Evolutionary conservation across 2,329 filamentous ascomycete genomes (phyloP).

Genomic region (Verticillium nonalfalfae): DNA sequence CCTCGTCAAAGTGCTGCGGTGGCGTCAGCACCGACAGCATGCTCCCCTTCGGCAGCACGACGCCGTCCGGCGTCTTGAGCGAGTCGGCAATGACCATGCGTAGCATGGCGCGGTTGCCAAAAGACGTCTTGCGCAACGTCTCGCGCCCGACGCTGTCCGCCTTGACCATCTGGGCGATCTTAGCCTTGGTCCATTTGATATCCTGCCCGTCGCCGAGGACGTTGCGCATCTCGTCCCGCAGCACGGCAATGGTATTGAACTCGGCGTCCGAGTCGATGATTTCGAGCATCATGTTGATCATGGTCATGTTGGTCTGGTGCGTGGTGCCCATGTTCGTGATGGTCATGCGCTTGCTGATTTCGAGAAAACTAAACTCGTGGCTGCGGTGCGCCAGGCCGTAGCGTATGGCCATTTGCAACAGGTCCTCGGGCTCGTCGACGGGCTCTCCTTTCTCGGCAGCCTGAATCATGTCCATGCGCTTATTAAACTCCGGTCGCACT

Average conservation of each 20-base stretch:
- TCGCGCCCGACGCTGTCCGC: slow-evolving; percentile 36
- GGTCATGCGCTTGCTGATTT: slow-evolving; percentile 23
- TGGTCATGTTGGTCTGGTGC: slow-evolving; percentile 31
- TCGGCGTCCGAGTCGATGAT: slow-evolving; percentile 26
- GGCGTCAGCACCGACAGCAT: slow-evolving; percentile 24
- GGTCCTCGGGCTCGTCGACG: slow-evolving; percentile 24
- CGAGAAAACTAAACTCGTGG: slow-evolving; percentile 22
- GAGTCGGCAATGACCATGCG: slow-evolving; percentile 21
- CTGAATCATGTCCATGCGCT: slow-evolving; percentile 16
- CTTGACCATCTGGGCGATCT: slow-evolving; percentile 26
- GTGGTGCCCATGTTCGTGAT: slow-evolving; percentile 29
- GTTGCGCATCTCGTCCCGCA: slow-evolving; percentile 28
- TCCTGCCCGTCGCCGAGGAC: slow-evolving; percentile 18
- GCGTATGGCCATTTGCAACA: slow-evolving; percentile 33
- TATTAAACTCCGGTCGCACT: slow-evolving; percentile 15
- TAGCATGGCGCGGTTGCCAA: slow-evolving; percentile 18
- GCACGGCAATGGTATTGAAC: slow-evolving; percentile 25
- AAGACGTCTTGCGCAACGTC: slow-evolving; percentile 29
- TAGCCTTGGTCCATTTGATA: slow-evolving; percentile 29
- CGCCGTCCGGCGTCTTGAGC: slow-evolving; percentile 23
- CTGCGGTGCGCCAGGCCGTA: slow-evolving; percentile 29
- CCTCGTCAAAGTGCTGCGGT: slow-evolving; percentile 21
- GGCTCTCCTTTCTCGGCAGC: slow-evolving; percentile 1
- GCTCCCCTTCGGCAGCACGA: slow-evolving; percentile 22
- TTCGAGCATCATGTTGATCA: slow-evolving; percentile 31